phyloP scores from a whole-genome alignment of 2,329 filamentous ascomycete genomes.

The Monilinia fructigena region DNA sequence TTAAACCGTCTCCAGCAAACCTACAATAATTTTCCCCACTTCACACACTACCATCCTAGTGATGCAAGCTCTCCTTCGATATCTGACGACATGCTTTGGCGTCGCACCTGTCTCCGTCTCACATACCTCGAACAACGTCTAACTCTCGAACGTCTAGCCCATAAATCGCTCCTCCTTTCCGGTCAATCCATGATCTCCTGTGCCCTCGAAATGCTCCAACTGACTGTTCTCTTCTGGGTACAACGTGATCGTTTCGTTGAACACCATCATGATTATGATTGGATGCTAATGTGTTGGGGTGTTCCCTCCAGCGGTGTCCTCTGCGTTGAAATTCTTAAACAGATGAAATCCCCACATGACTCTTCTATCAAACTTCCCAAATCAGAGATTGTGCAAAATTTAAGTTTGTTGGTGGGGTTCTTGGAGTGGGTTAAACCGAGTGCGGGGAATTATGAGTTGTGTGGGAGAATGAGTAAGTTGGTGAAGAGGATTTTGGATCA shows the following conservation, averaged over 20 bases:
- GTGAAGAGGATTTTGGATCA: slow-evolving; percentile 53
- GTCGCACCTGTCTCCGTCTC: slow-evolving; percentile 48
- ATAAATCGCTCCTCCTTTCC: slow-evolving; percentile 45
- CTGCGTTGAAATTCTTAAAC: slow-evolving; percentile 50
- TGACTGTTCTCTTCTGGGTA: slow-evolving; percentile 50
- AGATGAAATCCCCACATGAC: slow-evolving; percentile 40
- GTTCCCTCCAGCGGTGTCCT: slow-evolving; percentile 51
- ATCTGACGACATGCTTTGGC: slow-evolving; percentile 43
- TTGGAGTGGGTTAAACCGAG: slow-evolving; percentile 51
- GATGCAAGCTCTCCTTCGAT: slow-evolving; percentile 44
- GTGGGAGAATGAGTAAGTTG: slow-evolving; percentile 47
- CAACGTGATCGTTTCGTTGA: slow-evolving; percentile 48
- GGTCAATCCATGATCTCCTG: slow-evolving; percentile 47
- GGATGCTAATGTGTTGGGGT: slow-evolving; percentile 50
- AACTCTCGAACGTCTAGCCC: slow-evolving; percentile 55
- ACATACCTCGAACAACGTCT: slow-evolving; percentile 58
- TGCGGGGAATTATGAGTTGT: slow-evolving; percentile 51
- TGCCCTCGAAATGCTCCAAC: slow-evolving; percentile 47
- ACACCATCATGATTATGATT: slow-evolving; percentile 49
- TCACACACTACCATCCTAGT: slow-evolving; percentile 42
- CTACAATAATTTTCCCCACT: slow-evolving; percentile 41
- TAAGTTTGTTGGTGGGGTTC: slow-evolving; percentile 52
- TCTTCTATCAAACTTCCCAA: slow-evolving; percentile 43
- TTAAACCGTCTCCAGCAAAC: slow-evolving; percentile 38
- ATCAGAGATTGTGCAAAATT: slow-evolving; percentile 52